phyloP scores from a whole-genome alignment of 1,284 basidiomycete genomes.

The Rhodotorula sp. region DNA sequence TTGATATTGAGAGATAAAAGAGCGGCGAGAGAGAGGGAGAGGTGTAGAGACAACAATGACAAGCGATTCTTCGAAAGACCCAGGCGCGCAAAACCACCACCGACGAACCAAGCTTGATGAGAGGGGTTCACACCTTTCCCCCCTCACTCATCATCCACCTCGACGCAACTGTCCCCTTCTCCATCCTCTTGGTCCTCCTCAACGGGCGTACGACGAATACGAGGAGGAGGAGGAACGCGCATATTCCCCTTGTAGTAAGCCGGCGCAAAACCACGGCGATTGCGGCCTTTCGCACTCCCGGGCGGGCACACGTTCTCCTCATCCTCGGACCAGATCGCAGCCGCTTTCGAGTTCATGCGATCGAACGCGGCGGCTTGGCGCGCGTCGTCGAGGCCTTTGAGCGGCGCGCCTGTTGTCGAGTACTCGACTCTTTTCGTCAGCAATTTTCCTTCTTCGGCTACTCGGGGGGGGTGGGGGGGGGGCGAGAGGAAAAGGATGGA shows the following conservation, averaged over 20 bases:
- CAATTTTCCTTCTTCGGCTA: neutral
- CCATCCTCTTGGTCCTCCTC: neutral
- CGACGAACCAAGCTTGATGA: neutral
- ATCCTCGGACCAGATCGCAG: neutral
- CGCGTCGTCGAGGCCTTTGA: conserved; percentile 2
- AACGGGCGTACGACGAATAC: neutral
- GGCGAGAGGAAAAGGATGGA: too few relatives aligned
- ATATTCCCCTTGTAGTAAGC: neutral
- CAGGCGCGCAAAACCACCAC: neutral
- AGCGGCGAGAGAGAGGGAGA: neutral
- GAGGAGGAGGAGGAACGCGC: neutral
- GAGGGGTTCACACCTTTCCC: too few relatives aligned
- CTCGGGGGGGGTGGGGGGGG: too few relatives aligned
- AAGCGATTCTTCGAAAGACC: neutral
- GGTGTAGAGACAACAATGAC: neutral
- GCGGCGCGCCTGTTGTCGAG: neutral
- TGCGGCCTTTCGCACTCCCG: neutral
- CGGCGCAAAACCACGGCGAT: neutral
- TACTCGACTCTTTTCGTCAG: neutral
- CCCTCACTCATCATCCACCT: too few relatives aligned
- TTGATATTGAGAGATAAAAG: neutral
- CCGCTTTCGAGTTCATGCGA: neutral
- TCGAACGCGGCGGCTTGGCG: neutral
- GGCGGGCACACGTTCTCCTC: conserved; percentile 2
- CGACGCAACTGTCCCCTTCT: too few relatives aligned